These are phyloP conservation scores for Blastosporella zonata DNA, from an alignment of 1,284 basidiomycete genomes.

Conservation along the genomic window DNA sequence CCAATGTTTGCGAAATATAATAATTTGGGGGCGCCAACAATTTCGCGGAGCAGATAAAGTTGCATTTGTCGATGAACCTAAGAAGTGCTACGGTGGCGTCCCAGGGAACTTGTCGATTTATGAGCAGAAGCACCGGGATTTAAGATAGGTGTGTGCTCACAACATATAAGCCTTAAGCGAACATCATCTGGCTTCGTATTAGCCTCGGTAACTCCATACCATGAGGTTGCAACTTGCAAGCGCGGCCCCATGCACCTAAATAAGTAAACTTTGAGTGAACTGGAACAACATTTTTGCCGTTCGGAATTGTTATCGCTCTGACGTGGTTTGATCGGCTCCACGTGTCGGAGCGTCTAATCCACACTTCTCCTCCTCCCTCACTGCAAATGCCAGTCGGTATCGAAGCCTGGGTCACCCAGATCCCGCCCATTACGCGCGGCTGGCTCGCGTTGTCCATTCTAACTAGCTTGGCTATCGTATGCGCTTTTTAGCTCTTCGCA, in stretches of 20 bases:
- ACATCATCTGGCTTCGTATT: conserved; percentile 17
- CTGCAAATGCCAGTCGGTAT: conserved; percentile 77
- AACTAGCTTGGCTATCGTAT: conserved; percentile 81
- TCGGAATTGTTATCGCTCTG: conserved; percentile 10
- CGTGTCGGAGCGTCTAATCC: conserved; percentile 12
- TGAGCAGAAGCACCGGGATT: neutral
- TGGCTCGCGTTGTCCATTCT: conserved; percentile 80
- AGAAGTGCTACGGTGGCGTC: conserved; percentile 17
- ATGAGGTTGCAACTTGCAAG: too few relatives aligned
- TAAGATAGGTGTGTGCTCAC: conserved; percentile 13
- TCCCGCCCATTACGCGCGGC: conserved; percentile 84
- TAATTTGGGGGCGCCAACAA: conserved; percentile 12
- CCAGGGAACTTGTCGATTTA: conserved; percentile 12
- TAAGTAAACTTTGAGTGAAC: too few relatives aligned
- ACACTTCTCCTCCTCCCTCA: neutral
- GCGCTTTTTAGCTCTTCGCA: conserved; percentile 28
- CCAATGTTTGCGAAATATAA: conserved; percentile 8
- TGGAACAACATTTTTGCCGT: too few relatives aligned
- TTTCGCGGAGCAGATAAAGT: conserved; percentile 8
- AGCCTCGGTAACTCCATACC: conserved; percentile 2
- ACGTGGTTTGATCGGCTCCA: conserved; percentile 12
- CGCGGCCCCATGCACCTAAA: neutral
- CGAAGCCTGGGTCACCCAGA: conserved; percentile 82
- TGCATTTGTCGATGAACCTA: conserved; percentile 13
- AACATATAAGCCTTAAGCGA: conserved; percentile 19